Evolutionary conservation across 176 grass and related monocot species (phyloP).

Genomic region (barley (Hordeum vulgare)): MorexV3_pseudomolecules_assembly NC_058524.1:482749136-482749635

Average conservation of each 20-base stretch:
- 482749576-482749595: slow-evolving; percentile 91
- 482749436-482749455: neutral
- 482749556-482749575: slow-evolving; percentile 64
- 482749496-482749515: no score
- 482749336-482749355: slow-evolving; percentile 89
- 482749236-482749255: slow-evolving; percentile 68
- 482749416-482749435: slow-evolving; percentile 8
- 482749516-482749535: neutral
- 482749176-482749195: slow-evolving; percentile 97
- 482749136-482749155: neutral
- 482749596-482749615: slow-evolving; percentile 80
- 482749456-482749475: slow-evolving; percentile 11
- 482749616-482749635: slow-evolving; percentile 84
- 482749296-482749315: slow-evolving; percentile 78
- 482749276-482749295: slow-evolving; percentile 71
- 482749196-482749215: slow-evolving; percentile 81
- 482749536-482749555: neutral
- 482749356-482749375: slow-evolving; percentile 99
- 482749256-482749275: slow-evolving; percentile 56
- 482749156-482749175: slow-evolving; percentile 22
- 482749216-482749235: slow-evolving; percentile 78
- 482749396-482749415: slow-evolving; percentile 75
- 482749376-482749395: slow-evolving; percentile 80
- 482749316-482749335: slow-evolving; percentile 83
- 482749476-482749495: neutral